Base-by-base conservation (phyloP, 495 filamentous ascomycete species). In the Aspergillus cavernicola region DNA sequence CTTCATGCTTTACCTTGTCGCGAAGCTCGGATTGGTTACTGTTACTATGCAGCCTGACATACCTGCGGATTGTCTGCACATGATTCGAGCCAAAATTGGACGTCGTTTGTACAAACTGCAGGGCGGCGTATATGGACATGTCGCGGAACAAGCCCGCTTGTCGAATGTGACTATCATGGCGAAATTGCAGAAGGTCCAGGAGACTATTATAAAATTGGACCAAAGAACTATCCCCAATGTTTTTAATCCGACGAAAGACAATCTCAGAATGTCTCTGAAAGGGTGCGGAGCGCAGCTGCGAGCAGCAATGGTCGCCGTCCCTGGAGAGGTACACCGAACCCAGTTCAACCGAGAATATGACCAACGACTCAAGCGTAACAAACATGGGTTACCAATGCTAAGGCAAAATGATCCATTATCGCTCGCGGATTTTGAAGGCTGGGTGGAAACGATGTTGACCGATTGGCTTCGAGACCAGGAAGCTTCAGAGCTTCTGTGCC, bases 1-100 rank as follows among this genome's bases (percentile, higher is more conserved):
- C 0, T 73, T 82, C 49, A 78, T 83, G 67, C 57, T 60, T 6
- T 60, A 55, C 36, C 75, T 8, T 75, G 67, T 51, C 61, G 80
- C 59, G 8, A 23, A 48, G n/a, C 9, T 60, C 18, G 52, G 40
- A 2, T 64, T 75, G 54, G 35, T 54, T 8, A 13, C 50, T 1
- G 33, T 84, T 5, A 81, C 0, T 20, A 67, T 0, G 13, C 53
- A 15, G 65, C 70, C 1, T 11, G 41, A 0, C 4, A 22, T 8
- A n/a, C 2, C 13, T 0, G 70, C 66, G 26, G 70, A 78, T 24
- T 18, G 65, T 0, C 31, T 77, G 10, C 68, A 63, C 23, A 47
- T 59, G 5, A 80, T 83, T 67, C 63, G 51, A 13, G 60, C 71
- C 6, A 84, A 83, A 56, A 35, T 82, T 11, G 59, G 49, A n/a